Percentiles rank a stretch among this genome's conserved stretches.
These are phyloP conservation scores for Spatholobus suberectus DNA, from an alignment of 306 rosid species.

Conservation along the genomic window DNA sequence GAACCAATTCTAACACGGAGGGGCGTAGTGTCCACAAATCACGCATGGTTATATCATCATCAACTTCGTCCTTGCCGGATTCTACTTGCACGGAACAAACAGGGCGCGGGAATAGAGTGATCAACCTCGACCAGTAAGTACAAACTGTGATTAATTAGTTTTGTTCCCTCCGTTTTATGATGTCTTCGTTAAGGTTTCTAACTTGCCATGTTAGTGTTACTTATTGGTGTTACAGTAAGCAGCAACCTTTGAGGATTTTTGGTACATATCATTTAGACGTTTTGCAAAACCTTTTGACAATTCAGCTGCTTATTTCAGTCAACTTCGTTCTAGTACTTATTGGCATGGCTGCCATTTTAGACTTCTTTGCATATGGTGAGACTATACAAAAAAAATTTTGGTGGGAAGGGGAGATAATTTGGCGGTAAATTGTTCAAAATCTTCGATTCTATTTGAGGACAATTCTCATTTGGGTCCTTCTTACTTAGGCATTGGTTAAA, in stretches of 20 bases:
- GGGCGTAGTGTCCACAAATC: conserved; percentile 33
- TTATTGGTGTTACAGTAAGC: neutral
- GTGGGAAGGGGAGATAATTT: neutral
- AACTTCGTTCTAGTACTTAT: neutral
- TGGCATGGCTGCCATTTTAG: neutral
- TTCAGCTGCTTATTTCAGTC: neutral
- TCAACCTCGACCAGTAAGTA: conserved; percentile 90
- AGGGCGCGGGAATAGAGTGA: conserved; percentile 45
- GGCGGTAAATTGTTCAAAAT: neutral
- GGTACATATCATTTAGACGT: neutral
- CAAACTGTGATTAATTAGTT: neutral
- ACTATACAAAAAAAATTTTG: neutral
- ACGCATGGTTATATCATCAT: conserved; percentile 41
- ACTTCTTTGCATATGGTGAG: no score
- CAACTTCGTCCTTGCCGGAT: conserved; percentile 26
- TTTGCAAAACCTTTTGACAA: no score
- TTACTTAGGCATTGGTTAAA: no score
- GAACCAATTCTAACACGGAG: neutral
- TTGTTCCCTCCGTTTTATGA: neutral
- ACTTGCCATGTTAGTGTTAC: neutral
- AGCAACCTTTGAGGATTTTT: neutral
- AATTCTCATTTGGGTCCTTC: neutral
- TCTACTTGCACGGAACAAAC: conserved; percentile 35
- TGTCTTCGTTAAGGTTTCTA: neutral
- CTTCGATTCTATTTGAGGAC: neutral